Percentiles rank a stretch among this genome's conserved stretches.
phyloP scores from a whole-genome alignment of 2,329 filamentous ascomycete genomes.

The Exophiala sp. region DNA sequence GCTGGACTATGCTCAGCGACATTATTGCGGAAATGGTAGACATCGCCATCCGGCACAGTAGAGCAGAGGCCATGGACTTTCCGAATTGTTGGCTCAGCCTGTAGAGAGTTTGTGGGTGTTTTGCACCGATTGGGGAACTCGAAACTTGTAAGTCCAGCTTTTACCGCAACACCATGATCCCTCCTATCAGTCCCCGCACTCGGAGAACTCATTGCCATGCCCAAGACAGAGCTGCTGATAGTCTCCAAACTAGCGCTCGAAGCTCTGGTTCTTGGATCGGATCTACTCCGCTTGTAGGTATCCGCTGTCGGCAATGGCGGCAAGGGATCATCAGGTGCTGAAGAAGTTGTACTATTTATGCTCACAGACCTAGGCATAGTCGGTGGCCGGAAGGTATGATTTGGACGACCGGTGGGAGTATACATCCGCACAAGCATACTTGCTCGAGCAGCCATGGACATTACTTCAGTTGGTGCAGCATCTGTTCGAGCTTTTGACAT shows the following conservation, averaged over 20 bases:
- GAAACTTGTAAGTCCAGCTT: not conserved
- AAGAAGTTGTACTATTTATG: slow-evolving; percentile 33
- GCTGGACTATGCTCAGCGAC: slow-evolving; percentile 4
- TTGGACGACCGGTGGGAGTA: slow-evolving; percentile 16
- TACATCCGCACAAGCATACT: slow-evolving; percentile 20
- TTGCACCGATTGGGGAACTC: slow-evolving; percentile 9
- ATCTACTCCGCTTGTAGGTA: not conserved
- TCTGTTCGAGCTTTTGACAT: slow-evolving; percentile 24
- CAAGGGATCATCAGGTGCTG: slow-evolving; percentile 36
- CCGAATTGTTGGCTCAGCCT: slow-evolving; percentile 8
- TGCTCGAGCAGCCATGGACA: slow-evolving; percentile 10
- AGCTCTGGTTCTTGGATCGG: not conserved
- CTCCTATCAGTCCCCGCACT: not conserved
- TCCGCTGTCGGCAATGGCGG: slow-evolving; percentile 33
- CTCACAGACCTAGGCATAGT: slow-evolving; percentile 27
- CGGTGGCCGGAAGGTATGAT: slow-evolving; percentile 29
- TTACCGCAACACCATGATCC: not conserved
- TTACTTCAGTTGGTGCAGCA: slow-evolving; percentile 12
- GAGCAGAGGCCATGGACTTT: slow-evolving; percentile 8
- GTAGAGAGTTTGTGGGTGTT: slow-evolving; percentile 6
- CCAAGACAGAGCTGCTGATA: slow-evolving; percentile 18
- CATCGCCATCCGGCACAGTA: slow-evolving; percentile 11
- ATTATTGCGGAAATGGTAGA: slow-evolving; percentile 15
- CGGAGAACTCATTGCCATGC: slow-evolving; percentile 10
- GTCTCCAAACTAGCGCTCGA: slow-evolving; percentile 13